phyloP scores from a whole-genome alignment of 306 rosid genomes.

The Sphenostylis stenocarpa region DNA sequence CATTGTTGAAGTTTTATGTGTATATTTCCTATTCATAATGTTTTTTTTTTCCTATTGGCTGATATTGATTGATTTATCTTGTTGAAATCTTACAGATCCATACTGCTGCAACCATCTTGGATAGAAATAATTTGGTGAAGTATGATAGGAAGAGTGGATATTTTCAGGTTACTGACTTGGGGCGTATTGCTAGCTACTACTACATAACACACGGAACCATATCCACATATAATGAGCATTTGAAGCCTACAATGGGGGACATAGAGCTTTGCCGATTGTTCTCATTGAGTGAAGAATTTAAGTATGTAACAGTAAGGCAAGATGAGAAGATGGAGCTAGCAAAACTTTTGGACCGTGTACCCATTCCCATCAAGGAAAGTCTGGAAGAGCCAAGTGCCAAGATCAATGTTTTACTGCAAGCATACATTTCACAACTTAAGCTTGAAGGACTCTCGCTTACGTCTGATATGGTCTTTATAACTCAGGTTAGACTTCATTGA shows the following conservation, averaged over 20 bases:
- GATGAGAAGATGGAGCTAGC: slow-evolving; percentile 96
- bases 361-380: slow-evolving; percentile 96
- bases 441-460: slow-evolving; percentile 94
- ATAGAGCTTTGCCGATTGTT: slow-evolving; percentile 88
- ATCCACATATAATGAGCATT: slow-evolving; percentile 87
- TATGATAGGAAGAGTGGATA: slow-evolving; percentile 95
- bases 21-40: neutral
- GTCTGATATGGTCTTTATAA: slow-evolving; percentile 94
- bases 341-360: slow-evolving; percentile 87
- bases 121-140: slow-evolving; percentile 83
- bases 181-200: slow-evolving; percentile 96
- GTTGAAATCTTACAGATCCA: slow-evolving; percentile 67
- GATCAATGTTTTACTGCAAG: slow-evolving; percentile 91
- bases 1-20: neutral
- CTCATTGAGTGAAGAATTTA: slow-evolving; percentile 95
- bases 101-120: slow-evolving; percentile 84
- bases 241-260: slow-evolving; percentile 98
- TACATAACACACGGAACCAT: slow-evolving; percentile 94
- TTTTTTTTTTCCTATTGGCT: neutral
- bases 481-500: slow-evolving; percentile 65
- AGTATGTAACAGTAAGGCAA: slow-evolving; percentile 88
- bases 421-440: slow-evolving; percentile 87
- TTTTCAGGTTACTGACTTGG: slow-evolving; percentile 95
- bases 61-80: slow-evolving; percentile 29
- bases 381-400: slow-evolving; percentile 97